Evolutionary conservation across 1,284 basidiomycete genomes (phyloP), one percentile per base, ranked within the genome.

Genomic region (Xerocomus nothofagi): DNA sequence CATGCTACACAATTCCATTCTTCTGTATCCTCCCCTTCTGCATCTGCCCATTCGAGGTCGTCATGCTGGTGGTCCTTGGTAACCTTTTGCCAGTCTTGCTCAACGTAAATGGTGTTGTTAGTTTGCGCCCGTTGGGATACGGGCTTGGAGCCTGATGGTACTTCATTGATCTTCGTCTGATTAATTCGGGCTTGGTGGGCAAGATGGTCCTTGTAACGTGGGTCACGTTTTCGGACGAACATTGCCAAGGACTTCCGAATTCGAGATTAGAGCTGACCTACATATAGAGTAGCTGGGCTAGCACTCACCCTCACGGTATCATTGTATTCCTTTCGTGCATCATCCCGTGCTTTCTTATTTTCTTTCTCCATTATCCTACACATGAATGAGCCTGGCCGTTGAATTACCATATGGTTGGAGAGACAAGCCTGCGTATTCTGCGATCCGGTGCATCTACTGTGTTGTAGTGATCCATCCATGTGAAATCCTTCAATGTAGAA

Each of bases 1-100:
- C 97, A 99, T 3, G 89, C 96, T n/a, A 98, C 88, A 62, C 97
- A 99, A 67, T 98, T 94, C 81, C 91, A 95, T 63, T 87, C 86
- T 61, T 90, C 86, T 5, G 78, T 65, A 49, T 87, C 80, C n/a
- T 80, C 83, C 9, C 82, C 84, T 66, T 88, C 82, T 6, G 78
- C 82, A 10, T 79, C 74, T 6, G 81, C 81, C 81, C 84, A 88
- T 55, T 88, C 86, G 9, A 85, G 68, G 57, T 86, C 85, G 1
- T 76, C 80, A 43, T 81, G 74, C 27, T 75, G 69, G 9, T 69
- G 64, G 43, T 63, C 61, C 1, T 61, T 61, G 40, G 74, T 71
- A 15, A 83, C 66, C 60, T 82, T 82, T 67, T 96, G 90, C 93
- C 91, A 94, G 17, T 86, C 86, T 67, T 93, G 92, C 55, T 85